Base-by-base conservation (phyloP, 2,329 filamentous ascomycete species). In the Aspergillus sclerotialis region DNA sequence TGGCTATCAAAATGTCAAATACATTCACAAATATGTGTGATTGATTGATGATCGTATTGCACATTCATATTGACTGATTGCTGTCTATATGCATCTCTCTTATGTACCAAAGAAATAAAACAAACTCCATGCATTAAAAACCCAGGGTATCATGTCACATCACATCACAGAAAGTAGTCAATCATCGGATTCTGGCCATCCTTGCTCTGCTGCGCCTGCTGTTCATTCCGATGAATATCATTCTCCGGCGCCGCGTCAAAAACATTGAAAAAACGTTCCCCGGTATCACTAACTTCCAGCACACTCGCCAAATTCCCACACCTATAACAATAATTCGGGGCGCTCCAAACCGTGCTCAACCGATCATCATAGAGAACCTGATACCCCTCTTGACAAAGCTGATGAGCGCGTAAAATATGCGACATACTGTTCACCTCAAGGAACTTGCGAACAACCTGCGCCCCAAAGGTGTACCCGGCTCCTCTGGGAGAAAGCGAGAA, bases 271-370 rank as follows among this genome's bases (percentile, higher is more conserved):
- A 86, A 94, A 39, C 90, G 74, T 63, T 94, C 88, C 24, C 92
- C 90, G 1, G 82, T 82, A 56, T 94, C 88, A 59, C 87, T 90
- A 38, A 98, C 92, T 65, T 98, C 92, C 24, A 98, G 73, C 29
- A 98, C 92, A 61, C 88, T 94, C 7, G 92, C 92, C 76, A 96
- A 82, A 60, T 98, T 98, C 30, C 92, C 92, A 64, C 92, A 98
- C 23, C 89, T 75, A 61, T 94, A 94, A 64, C 86, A 93, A 65
- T 93, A 93, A 53, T 93, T 98, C 2, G 92, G 92, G 4, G 92
- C 92, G 58, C 88, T 95, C 92, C 92, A 98, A 5, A 98, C 92
- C 1, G 92, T 98, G 60, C 87, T 94, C 24, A 98, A 68, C 11
- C 83, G 78, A 63, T 96, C 90, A 53, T 96, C 90, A 61, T 94